phyloP scores from a whole-genome alignment of 805 yeast species.

The Hanseniaspora pseudoguilliermondii region DNA sequence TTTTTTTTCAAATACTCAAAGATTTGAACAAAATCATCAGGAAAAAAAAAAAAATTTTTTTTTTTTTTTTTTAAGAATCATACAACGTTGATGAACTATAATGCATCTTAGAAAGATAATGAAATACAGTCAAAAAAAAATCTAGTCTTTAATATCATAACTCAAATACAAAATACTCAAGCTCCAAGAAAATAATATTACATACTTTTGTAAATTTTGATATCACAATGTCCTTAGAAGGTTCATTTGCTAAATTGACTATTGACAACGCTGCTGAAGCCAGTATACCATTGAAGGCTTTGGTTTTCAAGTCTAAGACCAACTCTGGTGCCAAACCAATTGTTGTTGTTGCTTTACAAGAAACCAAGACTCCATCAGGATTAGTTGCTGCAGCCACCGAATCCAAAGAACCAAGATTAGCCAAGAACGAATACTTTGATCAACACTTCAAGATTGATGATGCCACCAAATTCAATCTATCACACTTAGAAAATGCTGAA shows the following conservation, averaged over 20 bases:
- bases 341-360: constrained; percentile 59
- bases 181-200: neutral
- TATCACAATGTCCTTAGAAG: constrained; percentile 48
- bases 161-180: too few species aligned
- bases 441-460: constrained; percentile 32
- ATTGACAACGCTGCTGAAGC: constrained; percentile 42
- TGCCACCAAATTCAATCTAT: constrained; percentile 25
- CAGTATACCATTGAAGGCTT: constrained; percentile 50
- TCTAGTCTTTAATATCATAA: too few species aligned
- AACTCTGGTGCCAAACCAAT: constrained; percentile 71
- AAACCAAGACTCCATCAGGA: constrained; percentile 57
- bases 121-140: neutral
- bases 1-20: neutral
- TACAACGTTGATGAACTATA: neutral
- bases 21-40: neutral
- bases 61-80: neutral
- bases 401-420: constrained; percentile 78
- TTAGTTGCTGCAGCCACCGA: constrained; percentile 52
- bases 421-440: constrained; percentile 64
- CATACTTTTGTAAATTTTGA: neutral
- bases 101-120: neutral
- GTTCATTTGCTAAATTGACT: constrained; percentile 54
- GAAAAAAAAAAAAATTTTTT: neutral
- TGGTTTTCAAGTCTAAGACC: constrained; percentile 85
- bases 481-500: constrained; percentile 30